These are phyloP conservation scores for Paraurostyla sp. DNA, from an alignment of 73 alveolate species.

Conservation along the genomic window DNA sequence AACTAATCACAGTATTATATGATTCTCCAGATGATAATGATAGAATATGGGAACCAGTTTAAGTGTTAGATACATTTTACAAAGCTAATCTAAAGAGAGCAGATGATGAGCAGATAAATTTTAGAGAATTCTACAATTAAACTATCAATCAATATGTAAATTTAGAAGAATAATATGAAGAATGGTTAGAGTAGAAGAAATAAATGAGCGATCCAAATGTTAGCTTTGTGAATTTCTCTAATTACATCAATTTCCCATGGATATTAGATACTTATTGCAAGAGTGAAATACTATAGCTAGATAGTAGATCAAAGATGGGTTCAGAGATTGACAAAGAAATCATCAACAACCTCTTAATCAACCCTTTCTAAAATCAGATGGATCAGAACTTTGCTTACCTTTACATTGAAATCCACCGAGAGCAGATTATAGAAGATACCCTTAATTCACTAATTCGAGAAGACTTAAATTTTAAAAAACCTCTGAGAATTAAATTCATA, in stretches of 20 bases:
- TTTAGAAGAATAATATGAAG: slow-evolving; percentile 34
- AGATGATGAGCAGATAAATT: slow-evolving; percentile 31
- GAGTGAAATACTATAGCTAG: slow-evolving; percentile 77
- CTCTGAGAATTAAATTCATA: slow-evolving; percentile 89
- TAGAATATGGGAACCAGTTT: slow-evolving; percentile 44
- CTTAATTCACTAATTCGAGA: slow-evolving; percentile 78
- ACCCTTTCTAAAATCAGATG: slow-evolving; percentile 46
- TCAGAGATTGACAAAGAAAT: slow-evolving; percentile 61
- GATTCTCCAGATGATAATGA: neutral
- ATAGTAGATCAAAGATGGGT: slow-evolving; percentile 68
- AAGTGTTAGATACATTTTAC: slow-evolving; percentile 32
- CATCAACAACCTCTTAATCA: slow-evolving; percentile 57
- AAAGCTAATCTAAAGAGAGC: slow-evolving; percentile 61
- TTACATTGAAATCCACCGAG: slow-evolving; percentile 81
- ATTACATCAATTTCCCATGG: slow-evolving; percentile 83
- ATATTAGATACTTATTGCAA: slow-evolving; percentile 86
- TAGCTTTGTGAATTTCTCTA: slow-evolving; percentile 57
- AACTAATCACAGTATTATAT: neutral
- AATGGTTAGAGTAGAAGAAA: slow-evolving; percentile 62
- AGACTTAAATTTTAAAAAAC: slow-evolving; percentile 86
- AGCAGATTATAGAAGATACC: slow-evolving; percentile 89
- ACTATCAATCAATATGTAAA: slow-evolving; percentile 68
- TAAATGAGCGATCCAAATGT: slow-evolving; percentile 35
- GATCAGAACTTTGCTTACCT: slow-evolving; percentile 70
- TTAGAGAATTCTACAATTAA: slow-evolving; percentile 80